Percentiles rank a stretch among this genome's conserved stretches.
Evolutionary conservation across 345 rosid species (phyloP).

Genomic region (Salix dunnii): DNA sequence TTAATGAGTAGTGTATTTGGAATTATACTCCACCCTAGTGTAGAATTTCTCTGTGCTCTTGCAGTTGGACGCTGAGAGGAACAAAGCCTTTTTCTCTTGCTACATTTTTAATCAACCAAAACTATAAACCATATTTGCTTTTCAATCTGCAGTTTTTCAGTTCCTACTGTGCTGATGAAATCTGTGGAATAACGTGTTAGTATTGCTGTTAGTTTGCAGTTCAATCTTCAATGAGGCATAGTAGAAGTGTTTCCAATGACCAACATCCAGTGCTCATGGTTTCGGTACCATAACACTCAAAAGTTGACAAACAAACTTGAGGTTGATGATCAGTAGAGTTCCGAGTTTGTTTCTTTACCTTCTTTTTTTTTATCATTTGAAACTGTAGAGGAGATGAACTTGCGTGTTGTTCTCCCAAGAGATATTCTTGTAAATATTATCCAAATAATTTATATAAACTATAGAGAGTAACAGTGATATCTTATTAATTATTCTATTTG

Average conservation of each 20-base stretch:
- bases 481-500: no score
- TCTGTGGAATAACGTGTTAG: neutral
- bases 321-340: neutral
- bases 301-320: neutral
- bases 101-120: neutral
- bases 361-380: neutral
- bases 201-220: constrained; percentile 16
- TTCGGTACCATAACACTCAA: constrained; percentile 28
- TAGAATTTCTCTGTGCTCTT: no score
- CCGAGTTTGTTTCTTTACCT: neutral
- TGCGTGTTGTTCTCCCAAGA: neutral
- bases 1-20: neutral
- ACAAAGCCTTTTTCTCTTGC: neutral
- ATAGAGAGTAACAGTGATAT: no score
- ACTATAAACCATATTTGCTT: neutral
- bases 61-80: neutral
- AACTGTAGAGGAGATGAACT: neutral
- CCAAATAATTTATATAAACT: neutral
- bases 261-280: constrained; percentile 28
- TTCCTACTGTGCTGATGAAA: neutral
- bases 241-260: neutral
- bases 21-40: no score
- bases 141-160: neutral
- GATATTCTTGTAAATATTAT: neutral
- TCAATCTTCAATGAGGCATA: constrained; percentile 7